Conservation (phyloP, 805 yeast species). For the Saturnispora besseyi region DNA sequence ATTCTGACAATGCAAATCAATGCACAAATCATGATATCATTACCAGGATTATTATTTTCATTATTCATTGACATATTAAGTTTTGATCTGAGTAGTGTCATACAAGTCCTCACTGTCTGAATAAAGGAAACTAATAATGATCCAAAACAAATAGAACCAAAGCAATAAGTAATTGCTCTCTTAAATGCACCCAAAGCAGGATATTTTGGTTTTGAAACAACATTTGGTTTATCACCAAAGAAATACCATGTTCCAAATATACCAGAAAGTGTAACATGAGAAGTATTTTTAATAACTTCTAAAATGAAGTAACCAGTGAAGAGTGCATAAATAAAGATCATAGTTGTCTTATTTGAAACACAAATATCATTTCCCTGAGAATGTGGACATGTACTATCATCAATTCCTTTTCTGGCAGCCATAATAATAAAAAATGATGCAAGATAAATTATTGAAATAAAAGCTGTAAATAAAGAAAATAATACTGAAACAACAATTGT, state of each 20-base stretch:
- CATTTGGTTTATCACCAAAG: slow-evolving; percentile 27
- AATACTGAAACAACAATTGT: slow-evolving; percentile 39
- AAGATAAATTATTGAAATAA: slow-evolving; percentile 55
- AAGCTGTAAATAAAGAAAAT: slow-evolving; percentile 38
- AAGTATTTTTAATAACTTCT: slow-evolving; percentile 72
- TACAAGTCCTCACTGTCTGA: slow-evolving; percentile 50
- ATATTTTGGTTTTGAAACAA: slow-evolving; percentile 55
- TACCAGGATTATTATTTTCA: slow-evolving; percentile 39
- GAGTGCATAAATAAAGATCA: slow-evolving; percentile 47
- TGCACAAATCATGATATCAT: slow-evolving; percentile 45
- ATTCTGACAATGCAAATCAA: slow-evolving; percentile 36
- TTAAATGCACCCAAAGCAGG: slow-evolving; percentile 74
- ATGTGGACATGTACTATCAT: slow-evolving; percentile 47
- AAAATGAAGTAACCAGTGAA: slow-evolving; percentile 79
- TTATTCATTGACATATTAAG: slow-evolving; percentile 20
- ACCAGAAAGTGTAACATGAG: slow-evolving; percentile 76
- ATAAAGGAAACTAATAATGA: slow-evolving; percentile 63
- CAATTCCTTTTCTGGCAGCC: slow-evolving; percentile 19
- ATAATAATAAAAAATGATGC: slow-evolving; percentile 52
- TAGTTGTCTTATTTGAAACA: slow-evolving; percentile 23
- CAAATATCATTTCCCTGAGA: slow-evolving; percentile 23
- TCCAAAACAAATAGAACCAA: slow-evolving; percentile 87
- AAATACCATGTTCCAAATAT: slow-evolving; percentile 91
- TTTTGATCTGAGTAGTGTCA: slow-evolving; percentile 40
- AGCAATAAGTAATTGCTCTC: slow-evolving; percentile 74